Conservation (phyloP, 2,329 filamentous ascomycete species). For the Aspergillus pseudoviridinutans region DNA sequence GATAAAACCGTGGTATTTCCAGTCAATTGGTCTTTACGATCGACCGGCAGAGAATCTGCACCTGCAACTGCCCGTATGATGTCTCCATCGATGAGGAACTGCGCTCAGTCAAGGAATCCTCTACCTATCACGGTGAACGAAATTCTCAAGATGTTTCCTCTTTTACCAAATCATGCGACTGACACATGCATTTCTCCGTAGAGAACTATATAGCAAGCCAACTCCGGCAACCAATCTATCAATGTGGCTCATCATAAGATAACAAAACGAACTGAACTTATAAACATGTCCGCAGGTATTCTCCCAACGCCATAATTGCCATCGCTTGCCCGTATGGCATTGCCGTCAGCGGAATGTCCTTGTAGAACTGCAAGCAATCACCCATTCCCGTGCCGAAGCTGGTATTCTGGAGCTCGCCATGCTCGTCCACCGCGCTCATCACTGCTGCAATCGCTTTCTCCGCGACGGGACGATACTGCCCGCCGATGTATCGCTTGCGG, state of each 20-base stretch:
- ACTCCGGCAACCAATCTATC: not conserved
- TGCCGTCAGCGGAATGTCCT: constrained; percentile 69
- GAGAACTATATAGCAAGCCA: not conserved
- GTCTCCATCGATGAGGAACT: not conserved
- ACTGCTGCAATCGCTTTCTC: constrained; percentile 65
- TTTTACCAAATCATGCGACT: not conserved
- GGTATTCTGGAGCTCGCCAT: constrained; percentile 68
- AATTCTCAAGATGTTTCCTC: too few relatives aligned
- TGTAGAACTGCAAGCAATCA: constrained; percentile 68
- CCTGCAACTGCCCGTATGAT: not conserved
- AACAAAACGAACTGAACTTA: constrained; percentile 17
- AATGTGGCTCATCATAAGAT: not conserved
- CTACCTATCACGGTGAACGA: not conserved
- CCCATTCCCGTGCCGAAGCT: constrained; percentile 81
- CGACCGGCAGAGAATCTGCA: not conserved
- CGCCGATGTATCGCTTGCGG: constrained; percentile 64
- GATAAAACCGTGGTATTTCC: too few relatives aligned
- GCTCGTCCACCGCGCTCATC: constrained; percentile 59
- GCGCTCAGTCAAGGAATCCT: not conserved
- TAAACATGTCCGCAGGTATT: constrained; percentile 62
- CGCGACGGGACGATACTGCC: constrained; percentile 58
- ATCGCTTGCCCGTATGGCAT: constrained; percentile 85
- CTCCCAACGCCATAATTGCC: constrained; percentile 76
- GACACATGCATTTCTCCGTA: not conserved
- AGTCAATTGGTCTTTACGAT: too few relatives aligned